Base-by-base conservation (phyloP, 495 filamentous ascomycete species). In the Cercophora samala region DNA sequence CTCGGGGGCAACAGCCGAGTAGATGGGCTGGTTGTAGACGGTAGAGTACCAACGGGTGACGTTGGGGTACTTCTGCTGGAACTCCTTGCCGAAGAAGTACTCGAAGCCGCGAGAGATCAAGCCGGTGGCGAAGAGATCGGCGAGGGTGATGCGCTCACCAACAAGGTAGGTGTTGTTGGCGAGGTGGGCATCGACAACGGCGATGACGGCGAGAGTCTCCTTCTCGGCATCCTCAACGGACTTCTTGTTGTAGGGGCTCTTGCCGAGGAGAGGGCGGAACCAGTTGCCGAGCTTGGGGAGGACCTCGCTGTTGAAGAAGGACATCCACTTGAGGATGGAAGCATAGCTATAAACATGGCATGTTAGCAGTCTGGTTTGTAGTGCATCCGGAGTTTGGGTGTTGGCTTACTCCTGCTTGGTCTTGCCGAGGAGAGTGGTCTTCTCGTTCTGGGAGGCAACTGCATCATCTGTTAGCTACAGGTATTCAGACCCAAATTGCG, bases 371-470 rank as follows among this genome's bases (percentile, higher is more conserved):
- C 21, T 0, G 54, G 15, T 61, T 13, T 58, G 19, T 9, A 15
- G 26, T 26, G 60, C 18, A 21, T 37, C 9, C 32, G 4, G 15
- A n/a, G 17, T 4, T 3, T 22, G 9, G 22, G 13, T 5, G 32
- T 6, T 60, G 23, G 60, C 83, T 77, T 88, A 92, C 86, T 99
- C 95, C 83, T 98, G 93, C 90, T 99, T 99, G 82, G 93, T 98
- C 88, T 97, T 97, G 75, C 95, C 95, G 68, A 99, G 86, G 62
- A 99, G 91, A 70, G 93, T 93, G 70, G 96, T 99, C 88, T 97
- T 98, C 89, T 98, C 95, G 80, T 99, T 98, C 84, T 99, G 95
- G 73, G 95, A 97, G 76, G 95, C 92, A 75, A 99, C 95, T 99
- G 51, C 66, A 24, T 42, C 32, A 25, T 60, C 24, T 65, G 70